phyloP scores from a whole-genome alignment of 106 monocot genomes.

The Dioscorea zingiberensis region DNA sequence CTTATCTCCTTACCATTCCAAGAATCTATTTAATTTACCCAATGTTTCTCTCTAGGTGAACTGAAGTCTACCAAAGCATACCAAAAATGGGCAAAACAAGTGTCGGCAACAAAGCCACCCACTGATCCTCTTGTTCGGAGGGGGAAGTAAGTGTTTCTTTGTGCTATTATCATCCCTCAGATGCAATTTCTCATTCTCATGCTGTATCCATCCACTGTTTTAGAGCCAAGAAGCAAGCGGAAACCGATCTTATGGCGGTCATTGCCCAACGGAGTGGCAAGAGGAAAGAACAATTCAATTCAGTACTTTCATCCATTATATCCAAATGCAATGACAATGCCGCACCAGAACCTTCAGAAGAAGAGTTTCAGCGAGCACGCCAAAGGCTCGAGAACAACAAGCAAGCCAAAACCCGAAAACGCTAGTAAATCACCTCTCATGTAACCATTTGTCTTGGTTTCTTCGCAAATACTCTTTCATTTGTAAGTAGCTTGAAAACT shows the following conservation, averaged over 20 bases:
- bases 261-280: constrained; percentile 56
- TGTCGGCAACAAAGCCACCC: constrained; percentile 66
- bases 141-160: constrained; percentile 30
- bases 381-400: constrained; percentile 55
- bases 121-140: constrained; percentile 57
- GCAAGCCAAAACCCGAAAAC: constrained; percentile 25
- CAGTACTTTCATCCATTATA: constrained; percentile 67
- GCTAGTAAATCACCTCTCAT: neutral
- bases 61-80: constrained; percentile 73
- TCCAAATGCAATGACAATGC: constrained; percentile 30
- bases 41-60: constrained; percentile 43
- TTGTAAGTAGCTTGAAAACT: too few species aligned
- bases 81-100: constrained; percentile 74
- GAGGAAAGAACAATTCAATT: constrained; percentile 70
- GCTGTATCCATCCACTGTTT: neutral
- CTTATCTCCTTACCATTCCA: neutral
- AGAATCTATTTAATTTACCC: neutral
- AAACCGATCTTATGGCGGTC: constrained; percentile 54
- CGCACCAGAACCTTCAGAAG: constrained; percentile 65
- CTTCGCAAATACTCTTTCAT: too few species aligned
- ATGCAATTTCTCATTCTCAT: neutral
- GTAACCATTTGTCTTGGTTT: too few species aligned
- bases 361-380: constrained; percentile 77
- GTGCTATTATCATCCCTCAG: neutral
- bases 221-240: constrained; percentile 60